Percentiles rank a stretch among this genome's conserved stretches.
Conservation (phyloP, 768 basidiomycete genomes). For the Clavaria fumosa region DNA sequence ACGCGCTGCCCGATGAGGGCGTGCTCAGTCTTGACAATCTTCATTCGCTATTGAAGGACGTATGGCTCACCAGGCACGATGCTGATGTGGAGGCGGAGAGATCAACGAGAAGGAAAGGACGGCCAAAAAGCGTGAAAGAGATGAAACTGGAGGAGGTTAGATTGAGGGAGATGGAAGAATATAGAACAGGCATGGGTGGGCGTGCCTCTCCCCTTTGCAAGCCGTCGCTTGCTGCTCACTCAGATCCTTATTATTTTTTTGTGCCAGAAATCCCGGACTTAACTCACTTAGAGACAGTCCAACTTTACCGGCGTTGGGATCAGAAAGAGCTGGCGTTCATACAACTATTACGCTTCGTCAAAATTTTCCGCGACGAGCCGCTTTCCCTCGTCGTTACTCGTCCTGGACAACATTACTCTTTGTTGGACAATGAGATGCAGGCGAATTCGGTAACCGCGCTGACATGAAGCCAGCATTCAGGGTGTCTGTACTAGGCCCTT, state of each 20-base stretch:
- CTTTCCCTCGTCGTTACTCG: slow-evolving; percentile 34
- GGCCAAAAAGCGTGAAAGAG: slow-evolving; percentile 61
- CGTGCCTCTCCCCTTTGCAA: slow-evolving; percentile 4
- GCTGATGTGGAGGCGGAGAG: slow-evolving; percentile 46
- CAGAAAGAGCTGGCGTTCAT: slow-evolving; percentile 58
- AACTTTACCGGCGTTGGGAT: slow-evolving; percentile 66
- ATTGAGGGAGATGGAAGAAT: slow-evolving; percentile 50
- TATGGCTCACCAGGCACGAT: slow-evolving; percentile 66
- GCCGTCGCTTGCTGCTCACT: slow-evolving; percentile 3
- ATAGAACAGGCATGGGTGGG: slow-evolving; percentile 71
- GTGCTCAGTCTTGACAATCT: slow-evolving; percentile 47
- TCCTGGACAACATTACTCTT: slow-evolving; percentile 39
- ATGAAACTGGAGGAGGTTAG: slow-evolving; percentile 54
- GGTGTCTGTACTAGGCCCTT: too few species aligned
- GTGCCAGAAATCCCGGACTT: slow-evolving; percentile 62
- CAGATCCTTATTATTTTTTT: slow-evolving; percentile 2
- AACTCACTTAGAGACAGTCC: slow-evolving; percentile 53
- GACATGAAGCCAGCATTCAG: too few species aligned
- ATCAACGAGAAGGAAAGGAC: slow-evolving; percentile 48
- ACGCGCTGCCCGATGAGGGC: slow-evolving; percentile 45
- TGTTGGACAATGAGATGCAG: slow-evolving; percentile 11
- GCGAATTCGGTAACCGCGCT: slow-evolving; percentile 2
- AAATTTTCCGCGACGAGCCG: slow-evolving; percentile 47
- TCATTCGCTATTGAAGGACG: slow-evolving; percentile 43
- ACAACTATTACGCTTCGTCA: slow-evolving; percentile 58